These are phyloP conservation scores for Solanum paucissectum DNA, from an alignment of 257 asterid genomes.

Conservation along the genomic window DNA sequence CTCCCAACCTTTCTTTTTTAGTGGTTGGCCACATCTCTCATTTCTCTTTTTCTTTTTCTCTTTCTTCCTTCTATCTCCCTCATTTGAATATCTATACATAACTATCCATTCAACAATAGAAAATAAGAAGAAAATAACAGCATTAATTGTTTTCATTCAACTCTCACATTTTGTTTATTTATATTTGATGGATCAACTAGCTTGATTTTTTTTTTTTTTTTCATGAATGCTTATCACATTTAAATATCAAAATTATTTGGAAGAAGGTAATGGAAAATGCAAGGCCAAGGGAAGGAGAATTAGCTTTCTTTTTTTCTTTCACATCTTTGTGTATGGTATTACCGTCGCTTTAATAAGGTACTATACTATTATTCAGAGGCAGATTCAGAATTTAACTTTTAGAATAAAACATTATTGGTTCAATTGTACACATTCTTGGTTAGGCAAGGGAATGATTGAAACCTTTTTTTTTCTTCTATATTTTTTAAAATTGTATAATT, in stretches of 20 bases:
- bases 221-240: slow-evolving; percentile 31
- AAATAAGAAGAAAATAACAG: neutral
- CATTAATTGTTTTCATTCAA: neutral
- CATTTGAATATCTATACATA: neutral
- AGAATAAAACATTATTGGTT: neutral
- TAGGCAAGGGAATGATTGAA: neutral
- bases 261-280: slow-evolving; percentile 19
- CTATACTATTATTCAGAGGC: neutral
- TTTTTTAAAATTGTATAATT: neutral
- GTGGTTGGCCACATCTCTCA: slow-evolving; percentile 31
- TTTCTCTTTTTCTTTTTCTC: neutral
- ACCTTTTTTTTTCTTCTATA: neutral
- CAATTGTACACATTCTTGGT: neutral
- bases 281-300: slow-evolving; percentile 26
- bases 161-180: neutral
- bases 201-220: neutral
- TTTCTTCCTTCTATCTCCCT: neutral
- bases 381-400: neutral
- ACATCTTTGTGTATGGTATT: slow-evolving; percentile 7
- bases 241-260: slow-evolving; percentile 12
- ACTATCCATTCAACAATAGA: neutral
- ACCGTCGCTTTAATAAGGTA: slow-evolving; percentile 23
- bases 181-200: neutral
- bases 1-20: slow-evolving; percentile 8
- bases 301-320: slow-evolving; percentile 28